These are phyloP conservation scores for Pistacia vera DNA, from an alignment of 345 rosid species.

Conservation along the genomic window DNA sequence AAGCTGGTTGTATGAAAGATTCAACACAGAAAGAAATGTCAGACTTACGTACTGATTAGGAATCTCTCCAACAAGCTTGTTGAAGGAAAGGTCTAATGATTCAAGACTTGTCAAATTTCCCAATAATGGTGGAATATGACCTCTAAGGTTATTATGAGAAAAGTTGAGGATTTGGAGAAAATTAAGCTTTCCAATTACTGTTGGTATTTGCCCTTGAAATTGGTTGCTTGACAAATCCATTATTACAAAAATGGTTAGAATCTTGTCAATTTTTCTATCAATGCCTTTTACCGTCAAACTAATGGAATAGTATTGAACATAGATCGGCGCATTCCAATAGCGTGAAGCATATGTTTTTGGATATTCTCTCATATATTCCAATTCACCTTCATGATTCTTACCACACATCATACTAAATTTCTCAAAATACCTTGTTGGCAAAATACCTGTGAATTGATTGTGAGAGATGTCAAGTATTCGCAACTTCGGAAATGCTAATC, in stretches of 20 bases:
- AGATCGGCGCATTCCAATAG: too few relatives aligned
- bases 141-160: not conserved
- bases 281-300: not conserved
- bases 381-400: not conserved
- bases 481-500: too few relatives aligned
- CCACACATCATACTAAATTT: too few relatives aligned
- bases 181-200: not conserved
- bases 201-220: constrained; percentile 10
- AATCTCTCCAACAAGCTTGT: too few relatives aligned
- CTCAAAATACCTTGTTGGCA: not conserved
- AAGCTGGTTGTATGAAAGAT: not conserved
- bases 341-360: too few relatives aligned
- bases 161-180: not conserved
- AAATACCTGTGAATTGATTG: too few relatives aligned
- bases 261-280: not conserved
- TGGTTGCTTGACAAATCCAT: constrained; percentile 14
- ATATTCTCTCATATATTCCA: not conserved
- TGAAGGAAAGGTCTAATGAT: too few relatives aligned
- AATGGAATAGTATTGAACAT: not conserved
- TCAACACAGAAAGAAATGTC: not conserved
- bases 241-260: not conserved
- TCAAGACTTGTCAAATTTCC: constrained; percentile 9
- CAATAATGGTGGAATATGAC: constrained; percentile 7
- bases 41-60: not conserved
- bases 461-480: not conserved